phyloP scores from a whole-genome alignment of 2,329 filamentous ascomycete species.

The Cordyceps tenuipes region DNA sequence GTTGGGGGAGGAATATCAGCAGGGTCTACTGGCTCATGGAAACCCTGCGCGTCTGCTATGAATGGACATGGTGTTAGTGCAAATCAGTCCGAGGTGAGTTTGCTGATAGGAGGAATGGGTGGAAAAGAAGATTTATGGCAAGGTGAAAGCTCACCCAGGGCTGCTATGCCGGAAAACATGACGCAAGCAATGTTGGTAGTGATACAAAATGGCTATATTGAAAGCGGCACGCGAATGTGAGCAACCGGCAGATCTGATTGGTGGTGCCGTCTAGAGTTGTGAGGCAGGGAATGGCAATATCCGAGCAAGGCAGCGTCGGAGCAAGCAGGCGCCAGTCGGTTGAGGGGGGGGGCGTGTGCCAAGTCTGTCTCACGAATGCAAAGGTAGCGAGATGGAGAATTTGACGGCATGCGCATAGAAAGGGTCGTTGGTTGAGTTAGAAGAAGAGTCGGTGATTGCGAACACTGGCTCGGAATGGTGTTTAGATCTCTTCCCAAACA shows the following conservation, averaged over 20 bases:
- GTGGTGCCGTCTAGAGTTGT: neutral
- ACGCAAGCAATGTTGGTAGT: neutral
- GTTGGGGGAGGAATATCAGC: slow-evolving; percentile 50
- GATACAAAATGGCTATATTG: neutral
- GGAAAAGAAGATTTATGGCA: neutral
- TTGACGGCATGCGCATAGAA: no score
- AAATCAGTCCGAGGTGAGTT: neutral
- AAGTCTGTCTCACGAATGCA: neutral
- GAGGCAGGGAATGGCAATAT: neutral
- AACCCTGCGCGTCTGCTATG: neutral
- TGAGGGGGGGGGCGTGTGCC: neutral
- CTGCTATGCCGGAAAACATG: slow-evolving; percentile 7
- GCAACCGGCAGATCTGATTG: neutral
- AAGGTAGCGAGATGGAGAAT: neutral
- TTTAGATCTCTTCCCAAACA: neutral
- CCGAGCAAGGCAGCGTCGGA: neutral
- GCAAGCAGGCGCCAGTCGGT: neutral
- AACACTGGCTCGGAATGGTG: no score
- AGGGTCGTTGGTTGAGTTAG: no score
- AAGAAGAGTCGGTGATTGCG: no score
- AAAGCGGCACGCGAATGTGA: neutral
- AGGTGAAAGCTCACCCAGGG: neutral
- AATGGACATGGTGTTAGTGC: neutral
- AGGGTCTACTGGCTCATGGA: slow-evolving; percentile 27
- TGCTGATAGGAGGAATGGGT: neutral